These are phyloP conservation scores for Diutina sp. DNA, from an alignment of 1,139 yeast genomes.

Conservation along the genomic window DNA sequence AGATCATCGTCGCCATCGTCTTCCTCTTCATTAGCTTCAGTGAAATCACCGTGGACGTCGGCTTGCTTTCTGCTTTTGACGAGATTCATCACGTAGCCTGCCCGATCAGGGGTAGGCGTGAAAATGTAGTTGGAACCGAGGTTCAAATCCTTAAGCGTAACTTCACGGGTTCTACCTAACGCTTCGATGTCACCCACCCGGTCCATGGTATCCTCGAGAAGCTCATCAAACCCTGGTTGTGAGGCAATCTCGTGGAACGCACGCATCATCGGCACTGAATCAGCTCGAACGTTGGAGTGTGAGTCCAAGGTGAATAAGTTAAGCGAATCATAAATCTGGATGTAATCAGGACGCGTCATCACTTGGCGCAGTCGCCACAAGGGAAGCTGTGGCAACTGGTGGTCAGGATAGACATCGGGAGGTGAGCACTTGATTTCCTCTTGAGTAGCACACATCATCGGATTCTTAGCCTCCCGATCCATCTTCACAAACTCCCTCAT, in stretches of 20 bases:
- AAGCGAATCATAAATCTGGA: constrained; percentile 59
- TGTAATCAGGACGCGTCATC: constrained; percentile 77
- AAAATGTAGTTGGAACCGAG: constrained; percentile 32
- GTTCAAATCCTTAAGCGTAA: constrained; percentile 61
- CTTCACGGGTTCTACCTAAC: constrained; percentile 66
- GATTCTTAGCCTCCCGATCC: constrained; percentile 28
- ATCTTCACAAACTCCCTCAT: constrained; percentile 62
- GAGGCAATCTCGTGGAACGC: constrained; percentile 71
- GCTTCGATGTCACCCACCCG: constrained; percentile 70
- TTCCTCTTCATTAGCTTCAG: constrained; percentile 12
- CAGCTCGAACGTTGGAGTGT: constrained; percentile 63
- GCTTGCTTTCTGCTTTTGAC: constrained; percentile 9
- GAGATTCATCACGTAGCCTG: constrained; percentile 9
- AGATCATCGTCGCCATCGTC: constrained; percentile 21
- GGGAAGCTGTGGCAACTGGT: constrained; percentile 59
- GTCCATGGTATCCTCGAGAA: constrained; percentile 58
- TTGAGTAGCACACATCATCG: background rate
- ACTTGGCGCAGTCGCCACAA: constrained; percentile 76
- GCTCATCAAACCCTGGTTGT: constrained; percentile 58
- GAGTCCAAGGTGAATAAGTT: constrained; percentile 74
- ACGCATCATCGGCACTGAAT: constrained; percentile 81
- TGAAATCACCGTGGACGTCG: constrained; percentile 5
- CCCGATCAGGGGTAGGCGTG: constrained; percentile 8
- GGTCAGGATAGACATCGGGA: constrained; percentile 19
- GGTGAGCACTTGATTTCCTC: background rate